phyloP scores from a whole-genome alignment of 139 green algal genomes.

The Haematococcus lacustris region DNA sequence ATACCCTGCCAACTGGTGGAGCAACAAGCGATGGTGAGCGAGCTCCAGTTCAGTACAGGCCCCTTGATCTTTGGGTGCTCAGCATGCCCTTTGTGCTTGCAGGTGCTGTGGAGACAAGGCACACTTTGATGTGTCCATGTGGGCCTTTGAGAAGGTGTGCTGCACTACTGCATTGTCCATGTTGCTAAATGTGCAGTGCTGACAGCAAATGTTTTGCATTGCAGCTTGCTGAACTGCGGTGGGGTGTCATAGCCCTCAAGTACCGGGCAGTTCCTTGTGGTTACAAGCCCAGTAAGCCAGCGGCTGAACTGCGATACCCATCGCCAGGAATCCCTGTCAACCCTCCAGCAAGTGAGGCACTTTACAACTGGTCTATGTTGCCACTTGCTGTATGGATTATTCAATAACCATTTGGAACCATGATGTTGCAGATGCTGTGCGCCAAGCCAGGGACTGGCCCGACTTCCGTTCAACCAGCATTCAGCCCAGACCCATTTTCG shows the following conservation, averaged over 20 bases:
- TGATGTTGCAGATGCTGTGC: not conserved
- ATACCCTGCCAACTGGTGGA: slow-evolving; percentile 8
- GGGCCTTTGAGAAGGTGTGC: slow-evolving; percentile 11
- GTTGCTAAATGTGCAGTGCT: not conserved
- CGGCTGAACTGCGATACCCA: too few species aligned
- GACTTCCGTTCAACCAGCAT: slow-evolving; percentile 3
- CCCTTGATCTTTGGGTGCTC: not conserved
- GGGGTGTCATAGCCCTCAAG: slow-evolving; percentile 9
- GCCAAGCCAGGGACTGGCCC: slow-evolving; percentile 11
- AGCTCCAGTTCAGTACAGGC: too few species aligned
- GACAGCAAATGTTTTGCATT: too few species aligned
- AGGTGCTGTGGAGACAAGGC: slow-evolving; percentile 18
- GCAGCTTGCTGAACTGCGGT: slow-evolving; percentile 13
- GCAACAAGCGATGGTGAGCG: slow-evolving; percentile 18
- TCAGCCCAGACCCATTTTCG: too few species aligned
- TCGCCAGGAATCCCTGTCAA: not conserved
- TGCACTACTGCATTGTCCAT: not conserved
- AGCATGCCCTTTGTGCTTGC: not conserved
- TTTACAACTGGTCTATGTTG: not conserved
- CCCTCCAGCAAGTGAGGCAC: not conserved
- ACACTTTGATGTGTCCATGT: slow-evolving; percentile 11
- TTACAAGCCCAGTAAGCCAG: slow-evolving; percentile 8
- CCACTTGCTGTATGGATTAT: too few species aligned
- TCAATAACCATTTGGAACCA: too few species aligned
- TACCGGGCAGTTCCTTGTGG: slow-evolving; percentile 19